Base-by-base conservation (phyloP, 495 filamentous ascomycete species). In the Cryomyces antarcticus region DNA sequence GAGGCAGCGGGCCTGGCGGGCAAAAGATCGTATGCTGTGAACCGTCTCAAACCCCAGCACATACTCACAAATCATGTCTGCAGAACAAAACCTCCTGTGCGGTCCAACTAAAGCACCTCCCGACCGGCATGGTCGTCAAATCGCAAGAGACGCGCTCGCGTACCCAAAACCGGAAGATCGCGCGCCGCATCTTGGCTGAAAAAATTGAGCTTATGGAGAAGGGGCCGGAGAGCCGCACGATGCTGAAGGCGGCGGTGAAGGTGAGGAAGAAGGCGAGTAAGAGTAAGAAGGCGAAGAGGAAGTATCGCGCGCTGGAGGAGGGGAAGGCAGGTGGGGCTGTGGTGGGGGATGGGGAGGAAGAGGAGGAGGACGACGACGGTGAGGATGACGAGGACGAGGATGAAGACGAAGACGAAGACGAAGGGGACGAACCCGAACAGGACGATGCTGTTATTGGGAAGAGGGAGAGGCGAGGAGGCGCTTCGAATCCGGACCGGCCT, bases 61-160 rank as follows among this genome's bases (percentile, higher is more conserved):
- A 28, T 46, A 39, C 29, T 42, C 28, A 38, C 12, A 39, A 28
- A 10, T 39, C 5, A 28, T 2, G 11, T 11, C 38, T 11, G 38
- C 17, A 24, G 17, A 97, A 97, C 64, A 97, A 97, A 78, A 96
- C 89, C 24, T 77, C 75, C 49, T 95, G 83, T 6, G 89, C 89
- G 38, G 89, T 96, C 34, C 92, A 97, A 55, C 69, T 97, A 28
- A 87, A 75, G 44, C 89, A 97, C 62, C 61, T 81, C 17, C 83
- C 87, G 10, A 88, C 85, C 6, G 87, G 87, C 39, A 62, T 93
- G 28, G 86, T 95, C 24, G 65, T 96, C 7, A 97, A 97, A 59
- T 86, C 69, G 35, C 89, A 97, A 60, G 83, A 76, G 5, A 95
- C 92, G 4, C 77, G 89, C 13, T 89, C 82, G 0, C 75, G 82